Evolutionary conservation across 371 early-diverging fungal species (phyloP).

Genomic region (Sporodiniella umbellata): DNA sequence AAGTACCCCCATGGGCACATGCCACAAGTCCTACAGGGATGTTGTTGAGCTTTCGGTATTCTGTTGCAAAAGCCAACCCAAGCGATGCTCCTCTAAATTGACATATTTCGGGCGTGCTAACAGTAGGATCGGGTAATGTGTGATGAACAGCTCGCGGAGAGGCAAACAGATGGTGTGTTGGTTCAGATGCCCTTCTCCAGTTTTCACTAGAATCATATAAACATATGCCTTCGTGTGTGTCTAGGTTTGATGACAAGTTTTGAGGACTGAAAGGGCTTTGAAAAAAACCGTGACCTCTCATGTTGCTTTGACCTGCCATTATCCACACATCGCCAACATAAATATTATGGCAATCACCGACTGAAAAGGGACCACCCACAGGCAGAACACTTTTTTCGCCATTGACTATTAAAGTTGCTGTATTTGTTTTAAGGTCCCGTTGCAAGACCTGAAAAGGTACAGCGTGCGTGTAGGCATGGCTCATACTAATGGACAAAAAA

Average conservation of each 20-base stretch:
- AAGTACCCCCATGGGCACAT: constrained; percentile 39
- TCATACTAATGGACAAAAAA: background rate
- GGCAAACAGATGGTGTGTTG: constrained; percentile 23
- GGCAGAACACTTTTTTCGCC: constrained; percentile 3
- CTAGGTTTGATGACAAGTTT: background rate
- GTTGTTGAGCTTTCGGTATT: constrained; percentile 12
- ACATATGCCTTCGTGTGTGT: constrained; percentile 12
- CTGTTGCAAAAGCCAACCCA: constrained; percentile 25
- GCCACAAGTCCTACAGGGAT: constrained; percentile 40
- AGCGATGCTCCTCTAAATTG: constrained; percentile 31
- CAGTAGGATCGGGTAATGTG: constrained; percentile 36
- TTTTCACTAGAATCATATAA: constrained; percentile 32
- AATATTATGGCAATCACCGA: constrained; percentile 19
- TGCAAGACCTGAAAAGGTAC: constrained; percentile 30
- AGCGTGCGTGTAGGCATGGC: background rate
- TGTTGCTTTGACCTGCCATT: constrained; percentile 49
- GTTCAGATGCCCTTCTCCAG: constrained; percentile 29
- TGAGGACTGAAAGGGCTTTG: constrained; percentile 8
- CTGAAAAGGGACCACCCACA: constrained; percentile 32
- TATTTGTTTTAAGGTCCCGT: constrained; percentile 17
- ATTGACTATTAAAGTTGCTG: constrained; percentile 13
- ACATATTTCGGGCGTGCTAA: constrained; percentile 18
- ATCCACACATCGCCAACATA: constrained; percentile 47
- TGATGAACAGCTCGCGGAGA: constrained; percentile 33
- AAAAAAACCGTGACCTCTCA: constrained; percentile 41